Base-by-base conservation (phyloP, 805 yeast species). In the Lachancea fermentati region DNA sequence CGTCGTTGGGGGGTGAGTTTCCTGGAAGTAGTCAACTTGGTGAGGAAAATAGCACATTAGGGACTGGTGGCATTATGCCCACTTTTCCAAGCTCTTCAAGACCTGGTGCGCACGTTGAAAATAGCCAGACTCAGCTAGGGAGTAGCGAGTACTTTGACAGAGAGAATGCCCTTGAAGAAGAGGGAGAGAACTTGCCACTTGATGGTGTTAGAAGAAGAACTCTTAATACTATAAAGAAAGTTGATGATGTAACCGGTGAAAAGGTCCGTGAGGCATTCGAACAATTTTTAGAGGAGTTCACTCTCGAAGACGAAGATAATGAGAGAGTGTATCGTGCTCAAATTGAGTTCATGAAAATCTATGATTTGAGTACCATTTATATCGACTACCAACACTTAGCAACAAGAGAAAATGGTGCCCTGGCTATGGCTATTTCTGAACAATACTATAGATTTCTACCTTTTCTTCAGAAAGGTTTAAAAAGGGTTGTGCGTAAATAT, bases 391-490 rank as follows among this genome's bases (percentile, higher is more conserved):
- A 76, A 44, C 96, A 93, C 61, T 62, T 93, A 44, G 60, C 78
- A 19, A 73, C 76, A 7, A 71, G 82, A 39, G 95, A 86, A 55
- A 82, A 85, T 54, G 95, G 95, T 32, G 88, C 86, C 15, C 69
- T 93, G 48, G 95, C 96, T 1, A 72, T 81, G 42, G 97, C 97
- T 28, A 81, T 93, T 45, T 71, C 80, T 34, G 95, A 87, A 45
- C 97, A 91, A 61, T 93, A 85, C 63, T 91, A 88, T 62, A 77
- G 98, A 58, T 91, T 93, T 66, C 66, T 83, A 47, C 97, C 98
- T 5, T 91, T 81, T 56, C 68, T 93, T 46, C 73, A 79, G 46
- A 75, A 73, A 34, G 96, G 93, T 2, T 68, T 93, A 47, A 74
- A 81, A 55, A 73, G 79, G 41, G 75, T 88, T 7, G 75, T 93